Evolutionary conservation across 352 stramenopile genomes (phyloP).

Genomic region (Pythium pyrilobum): DNA sequence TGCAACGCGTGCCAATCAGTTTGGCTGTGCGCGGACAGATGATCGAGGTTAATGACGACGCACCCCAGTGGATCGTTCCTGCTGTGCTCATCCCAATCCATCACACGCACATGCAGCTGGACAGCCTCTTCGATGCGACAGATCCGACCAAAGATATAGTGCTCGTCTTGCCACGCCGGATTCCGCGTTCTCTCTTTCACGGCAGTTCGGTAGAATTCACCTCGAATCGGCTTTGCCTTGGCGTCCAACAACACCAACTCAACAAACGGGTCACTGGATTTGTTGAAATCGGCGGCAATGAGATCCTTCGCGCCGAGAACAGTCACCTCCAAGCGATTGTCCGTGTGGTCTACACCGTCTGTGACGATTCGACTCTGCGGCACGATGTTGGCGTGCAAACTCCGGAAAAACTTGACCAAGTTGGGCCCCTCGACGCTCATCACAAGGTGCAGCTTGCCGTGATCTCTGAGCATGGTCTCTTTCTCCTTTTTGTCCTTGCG

Average conservation of each 20-base stretch:
- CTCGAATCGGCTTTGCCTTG: conserved; percentile 40
- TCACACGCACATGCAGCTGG: conserved; percentile 42
- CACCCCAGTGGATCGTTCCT: conserved; percentile 52
- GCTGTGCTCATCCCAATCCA: conserved; percentile 49
- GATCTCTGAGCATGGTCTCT: conserved; percentile 32
- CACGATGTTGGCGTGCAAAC: conserved; percentile 25
- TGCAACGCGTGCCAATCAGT: conserved; percentile 46
- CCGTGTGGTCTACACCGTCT: conserved; percentile 43
- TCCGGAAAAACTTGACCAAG: conserved; percentile 63
- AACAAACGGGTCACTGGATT: conserved; percentile 56
- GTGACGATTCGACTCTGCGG: conserved; percentile 40
- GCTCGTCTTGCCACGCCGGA: conserved; percentile 52
- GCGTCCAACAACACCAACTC: conserved; percentile 54
- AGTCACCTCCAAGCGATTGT: conserved; percentile 65
- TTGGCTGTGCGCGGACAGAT: conserved; percentile 41
- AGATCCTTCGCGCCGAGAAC: conserved; percentile 45
- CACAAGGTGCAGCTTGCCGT: conserved; percentile 56
- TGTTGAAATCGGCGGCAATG: conserved; percentile 54
- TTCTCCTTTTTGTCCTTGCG: conserved; percentile 28
- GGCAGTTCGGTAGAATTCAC: conserved; percentile 43
- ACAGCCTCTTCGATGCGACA: conserved; percentile 49
- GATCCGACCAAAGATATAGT: conserved; percentile 59
- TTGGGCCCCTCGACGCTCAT: conserved; percentile 65
- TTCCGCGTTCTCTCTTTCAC: conserved; percentile 55
- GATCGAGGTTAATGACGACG: conserved; percentile 39